These are phyloP conservation scores for bread wheat (Triticum aestivum) DNA, from an alignment of 176 grass and related monocot species.

Conservation along the genomic window IWGSC_CS_RefSeq_v2.1 NC_057806.1:705333193-705333692, in stretches of 20 bases:
- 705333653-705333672: constrained; percentile 65
- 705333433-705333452: constrained; percentile 86
- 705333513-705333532: neutral
- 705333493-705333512: constrained; percentile 51
- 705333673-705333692: constrained; percentile 73
- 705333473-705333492: constrained; percentile 73
- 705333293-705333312: constrained; percentile 56
- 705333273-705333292: neutral
- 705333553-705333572: neutral
- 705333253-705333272: neutral
- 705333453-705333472: constrained; percentile 78
- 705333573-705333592: neutral
- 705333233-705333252: neutral
- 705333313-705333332: constrained; percentile 74
- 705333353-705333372: constrained; percentile 92
- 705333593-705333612: constrained; percentile 85
- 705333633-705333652: constrained; percentile 91
- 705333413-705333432: constrained; percentile 87
- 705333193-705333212: constrained; percentile 88
- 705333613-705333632: constrained; percentile 90
- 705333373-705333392: constrained; percentile 87
- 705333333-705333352: constrained; percentile 78
- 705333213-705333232: constrained; percentile 50
- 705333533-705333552: neutral
- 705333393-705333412: constrained; percentile 83